Percentiles rank a stretch among this genome's conserved stretches.
Conservation (phyloP, 257 asterid species). For the Solanum commersonii region DNA sequence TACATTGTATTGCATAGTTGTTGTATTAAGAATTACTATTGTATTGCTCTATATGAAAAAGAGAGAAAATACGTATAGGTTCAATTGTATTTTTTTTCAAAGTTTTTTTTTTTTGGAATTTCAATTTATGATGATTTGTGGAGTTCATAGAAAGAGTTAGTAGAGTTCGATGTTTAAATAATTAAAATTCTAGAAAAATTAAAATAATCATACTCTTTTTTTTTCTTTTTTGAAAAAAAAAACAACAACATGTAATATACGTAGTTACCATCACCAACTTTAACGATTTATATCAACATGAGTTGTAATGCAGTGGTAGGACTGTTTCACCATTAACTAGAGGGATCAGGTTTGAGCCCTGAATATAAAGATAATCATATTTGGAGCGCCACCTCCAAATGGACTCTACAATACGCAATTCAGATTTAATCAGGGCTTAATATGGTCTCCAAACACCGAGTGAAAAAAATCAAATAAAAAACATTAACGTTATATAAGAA, state of each 20-base stretch:
- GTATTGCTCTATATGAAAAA: background rate
- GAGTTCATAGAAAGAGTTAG: background rate
- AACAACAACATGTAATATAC: slow-evolving; percentile 27
- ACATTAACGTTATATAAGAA: slow-evolving; percentile 31
- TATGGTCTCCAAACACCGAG: too few relatives aligned
- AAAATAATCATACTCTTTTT: background rate
- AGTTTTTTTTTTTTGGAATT: background rate
- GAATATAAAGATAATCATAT: too few relatives aligned
- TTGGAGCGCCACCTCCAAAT: too few relatives aligned
- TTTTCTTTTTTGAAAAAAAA: background rate
- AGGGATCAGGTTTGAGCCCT: too few relatives aligned
- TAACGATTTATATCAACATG: too few relatives aligned
- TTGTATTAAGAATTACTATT: background rate
- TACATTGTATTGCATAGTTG: background rate
- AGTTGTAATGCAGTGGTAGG: too few relatives aligned
- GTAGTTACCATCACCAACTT: slow-evolving; percentile 22
- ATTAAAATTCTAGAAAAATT: background rate
- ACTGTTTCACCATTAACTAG: too few relatives aligned
- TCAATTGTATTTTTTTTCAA: background rate
- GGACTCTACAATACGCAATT: too few relatives aligned
- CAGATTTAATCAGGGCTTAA: too few relatives aligned
- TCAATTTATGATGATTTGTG: background rate
- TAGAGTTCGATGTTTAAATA: background rate
- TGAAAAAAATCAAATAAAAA: too few relatives aligned
- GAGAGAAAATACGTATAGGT: background rate